Base-by-base conservation (phyloP, 2,329 filamentous ascomycete species). In the Fusarium euwallaceae region DNA sequence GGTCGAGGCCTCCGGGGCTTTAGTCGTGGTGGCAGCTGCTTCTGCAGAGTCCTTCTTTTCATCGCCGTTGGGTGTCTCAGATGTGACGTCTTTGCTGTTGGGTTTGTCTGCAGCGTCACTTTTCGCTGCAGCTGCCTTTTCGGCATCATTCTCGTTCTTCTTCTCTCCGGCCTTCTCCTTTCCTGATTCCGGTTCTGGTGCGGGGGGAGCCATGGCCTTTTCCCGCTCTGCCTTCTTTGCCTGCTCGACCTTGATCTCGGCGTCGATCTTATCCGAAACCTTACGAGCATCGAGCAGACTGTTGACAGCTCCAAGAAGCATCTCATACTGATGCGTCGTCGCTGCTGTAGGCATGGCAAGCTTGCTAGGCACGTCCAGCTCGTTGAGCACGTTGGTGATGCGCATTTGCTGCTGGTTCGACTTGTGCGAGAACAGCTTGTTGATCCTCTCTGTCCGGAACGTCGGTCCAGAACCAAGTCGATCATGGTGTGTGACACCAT, bases 401-500 rank as follows among this genome's bases (percentile, higher is more conserved):
- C 94, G 93, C 70, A 91, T 84, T 75, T 94, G 94, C 80, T 95
- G 93, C 70, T 93, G 90, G 64, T 92, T 90, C 17, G 90, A 93
- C 84, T 95, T 95, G 73, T 93, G 93, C 41, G 92, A 91, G 66
- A 95, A 92, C 27, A 94, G 89, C 82, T 95, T 95, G 76, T 92
- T 92, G 68, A 96, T 90, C 81, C 91, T 92, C 78, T 96, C 94
- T 32, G 95, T 95, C 14, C 96, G 94, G 88, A 98, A 98, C 16
- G 94, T 93, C 39, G 98, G 94, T 8, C 97, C 96, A 10, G 92
- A 93, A 2, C 93, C 92, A 43, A 98, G 88, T 32, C 96, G 93
- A 66, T 98, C 96, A 80, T 96, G 93, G 74, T 94, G 91, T 9
- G 93, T 90, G 11, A 99, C 93, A 72, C 96, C 97, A 80, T 96